These are phyloP conservation scores for Geotrichum aggregatum DNA, from an alignment of 1,139 yeast genomes.

Conservation along the genomic window DNA sequence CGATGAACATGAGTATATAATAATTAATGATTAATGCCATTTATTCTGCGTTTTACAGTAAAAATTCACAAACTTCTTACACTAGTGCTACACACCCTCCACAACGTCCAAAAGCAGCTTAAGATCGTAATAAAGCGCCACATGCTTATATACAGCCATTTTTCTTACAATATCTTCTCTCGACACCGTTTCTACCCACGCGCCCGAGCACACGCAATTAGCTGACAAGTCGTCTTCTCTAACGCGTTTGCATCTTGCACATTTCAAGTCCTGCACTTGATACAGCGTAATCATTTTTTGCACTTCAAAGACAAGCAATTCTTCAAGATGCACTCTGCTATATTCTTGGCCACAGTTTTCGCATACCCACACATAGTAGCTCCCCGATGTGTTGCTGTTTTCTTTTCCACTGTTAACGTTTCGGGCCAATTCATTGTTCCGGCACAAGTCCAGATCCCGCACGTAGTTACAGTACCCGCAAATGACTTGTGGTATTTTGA, in stretches of 20 bases:
- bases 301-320: constrained; percentile 64
- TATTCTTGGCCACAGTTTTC: constrained; percentile 60
- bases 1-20: no score
- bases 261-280: constrained; percentile 75
- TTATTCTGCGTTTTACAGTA: no score
- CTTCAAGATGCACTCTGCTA: constrained; percentile 71
- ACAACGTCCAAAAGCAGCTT: constrained; percentile 56
- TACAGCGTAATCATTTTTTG: constrained; percentile 54
- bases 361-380: constrained; percentile 56
- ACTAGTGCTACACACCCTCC: constrained; percentile 25
- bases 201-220: constrained; percentile 85
- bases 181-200: constrained; percentile 53
- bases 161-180: constrained; percentile 46
- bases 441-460: constrained; percentile 78
- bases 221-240: constrained; percentile 66
- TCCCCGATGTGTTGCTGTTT: constrained; percentile 15
- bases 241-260: constrained; percentile 68
- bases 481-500: constrained; percentile 61
- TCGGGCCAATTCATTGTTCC: constrained; percentile 42
- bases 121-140: constrained; percentile 59
- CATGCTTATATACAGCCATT: constrained; percentile 51
- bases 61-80: no score
- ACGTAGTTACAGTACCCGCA: constrained; percentile 77
- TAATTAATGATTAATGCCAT: no score
- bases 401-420: constrained; percentile 5